Evolutionary conservation across 1,139 yeast species (phyloP).

Genomic region (Yamadazyma sp.): DNA sequence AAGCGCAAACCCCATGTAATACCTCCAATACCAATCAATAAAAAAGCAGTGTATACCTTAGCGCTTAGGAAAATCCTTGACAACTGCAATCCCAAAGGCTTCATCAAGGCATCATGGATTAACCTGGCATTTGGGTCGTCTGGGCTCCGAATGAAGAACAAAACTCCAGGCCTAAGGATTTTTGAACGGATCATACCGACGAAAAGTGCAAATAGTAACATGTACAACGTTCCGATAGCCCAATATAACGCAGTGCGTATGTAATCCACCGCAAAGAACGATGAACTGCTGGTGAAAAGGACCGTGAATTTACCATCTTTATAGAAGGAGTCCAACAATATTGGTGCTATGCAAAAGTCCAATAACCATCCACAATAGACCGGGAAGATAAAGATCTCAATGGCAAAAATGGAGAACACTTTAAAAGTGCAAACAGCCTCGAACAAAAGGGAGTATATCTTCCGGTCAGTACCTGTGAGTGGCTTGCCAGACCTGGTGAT

Average conservation of each 20-base stretch:
- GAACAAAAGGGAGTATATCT: slow-evolving; percentile 50
- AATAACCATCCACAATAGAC: slow-evolving; percentile 79
- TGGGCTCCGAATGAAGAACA: slow-evolving; percentile 89
- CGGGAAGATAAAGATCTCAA: slow-evolving; percentile 85
- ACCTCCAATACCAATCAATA: slow-evolving; percentile 73
- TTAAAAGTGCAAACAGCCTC: slow-evolving; percentile 61
- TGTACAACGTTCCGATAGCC: slow-evolving; percentile 79
- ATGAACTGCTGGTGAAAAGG: slow-evolving; percentile 26
- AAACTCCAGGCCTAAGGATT: slow-evolving; percentile 83
- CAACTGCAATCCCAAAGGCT: slow-evolving; percentile 70
- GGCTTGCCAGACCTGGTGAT: slow-evolving; percentile 42
- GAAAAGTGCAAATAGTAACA: slow-evolving; percentile 83
- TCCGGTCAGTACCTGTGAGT: slow-evolving; percentile 48
- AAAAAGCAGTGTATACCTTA: slow-evolving; percentile 71
- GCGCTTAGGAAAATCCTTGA: slow-evolving; percentile 76
- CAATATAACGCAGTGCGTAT: slow-evolving; percentile 48
- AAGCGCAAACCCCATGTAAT: slow-evolving; percentile 54
- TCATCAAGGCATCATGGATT: slow-evolving; percentile 83
- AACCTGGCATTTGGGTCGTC: slow-evolving; percentile 90
- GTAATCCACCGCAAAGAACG: slow-evolving; percentile 22
- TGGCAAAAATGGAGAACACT: slow-evolving; percentile 70
- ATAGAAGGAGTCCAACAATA: slow-evolving; percentile 29
- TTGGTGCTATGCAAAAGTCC: slow-evolving; percentile 66
- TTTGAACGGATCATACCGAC: slow-evolving; percentile 77
- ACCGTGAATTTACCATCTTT: slow-evolving; percentile 12